phyloP scores from a whole-genome alignment of 805 yeast genomes.

The Lachancea mirantina region DNA sequence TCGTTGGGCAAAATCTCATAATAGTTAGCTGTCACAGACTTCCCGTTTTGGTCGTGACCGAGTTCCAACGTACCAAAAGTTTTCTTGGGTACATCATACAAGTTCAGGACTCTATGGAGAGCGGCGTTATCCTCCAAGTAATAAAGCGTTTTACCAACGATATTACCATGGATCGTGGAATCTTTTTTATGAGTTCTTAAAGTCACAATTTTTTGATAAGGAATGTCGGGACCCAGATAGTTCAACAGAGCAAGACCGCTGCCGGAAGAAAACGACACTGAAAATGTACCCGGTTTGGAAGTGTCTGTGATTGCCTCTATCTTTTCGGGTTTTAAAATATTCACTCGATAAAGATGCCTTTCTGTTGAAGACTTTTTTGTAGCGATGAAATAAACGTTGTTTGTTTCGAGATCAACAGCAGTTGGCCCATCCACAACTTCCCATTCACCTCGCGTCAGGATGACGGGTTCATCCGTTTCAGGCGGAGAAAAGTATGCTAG shows the following conservation, averaged over 20 bases:
- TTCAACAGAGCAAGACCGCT: conserved; percentile 60
- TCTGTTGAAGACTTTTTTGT: conserved; percentile 76
- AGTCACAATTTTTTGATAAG: conserved; percentile 67
- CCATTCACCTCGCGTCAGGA: conserved; percentile 77
- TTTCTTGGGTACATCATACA: conserved; percentile 52
- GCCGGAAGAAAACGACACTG: conserved; percentile 73
- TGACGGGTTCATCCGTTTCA: conserved; percentile 41
- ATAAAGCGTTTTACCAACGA: conserved; percentile 24
- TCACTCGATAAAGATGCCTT: conserved; percentile 71
- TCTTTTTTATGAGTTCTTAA: conserved; percentile 35
- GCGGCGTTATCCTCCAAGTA: conserved; percentile 36
- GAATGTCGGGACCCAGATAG: conserved; percentile 75
- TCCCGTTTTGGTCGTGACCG: conserved; percentile 42
- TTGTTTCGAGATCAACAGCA: conserved; percentile 47
- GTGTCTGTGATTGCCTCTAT: conserved; percentile 43
- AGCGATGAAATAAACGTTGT: conserved; percentile 53
- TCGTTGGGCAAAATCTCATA: conserved; percentile 71
- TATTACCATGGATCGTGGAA: conserved; percentile 13
- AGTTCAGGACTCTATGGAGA: conserved; percentile 32
- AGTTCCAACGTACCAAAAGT: conserved; percentile 47
- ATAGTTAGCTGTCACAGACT: conserved; percentile 49
- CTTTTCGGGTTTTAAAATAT: conserved; percentile 39
- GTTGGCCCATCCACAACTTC: conserved; percentile 78
- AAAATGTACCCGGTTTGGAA: conserved; percentile 54
- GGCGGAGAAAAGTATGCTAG: conserved; percentile 80